A percentile compares a stretch with the other conserved stretches of the same genome.
Evolutionary conservation across 495 filamentous ascomycete species (phyloP).

Genomic region (Daldinia grandis): DNA sequence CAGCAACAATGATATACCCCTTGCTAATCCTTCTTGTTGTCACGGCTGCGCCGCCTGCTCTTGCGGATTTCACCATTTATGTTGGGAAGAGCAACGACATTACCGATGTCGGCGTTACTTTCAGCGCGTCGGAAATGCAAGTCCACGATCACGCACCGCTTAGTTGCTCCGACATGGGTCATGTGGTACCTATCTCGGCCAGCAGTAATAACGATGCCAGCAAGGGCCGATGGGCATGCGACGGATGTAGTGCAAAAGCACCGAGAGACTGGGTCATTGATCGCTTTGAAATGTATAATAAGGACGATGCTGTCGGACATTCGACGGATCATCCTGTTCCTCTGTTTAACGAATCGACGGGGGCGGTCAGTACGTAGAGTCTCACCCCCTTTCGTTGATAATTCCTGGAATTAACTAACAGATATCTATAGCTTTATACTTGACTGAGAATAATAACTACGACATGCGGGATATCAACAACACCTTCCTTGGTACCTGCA

Average conservation of each 20-base stretch:
- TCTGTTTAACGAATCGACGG: slow-evolving; percentile 29
- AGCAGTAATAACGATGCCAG: slow-evolving; percentile 36
- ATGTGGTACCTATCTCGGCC: slow-evolving; percentile 24
- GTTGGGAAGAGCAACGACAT: slow-evolving; percentile 34
- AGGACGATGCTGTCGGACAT: slow-evolving; percentile 25
- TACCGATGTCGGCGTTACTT: slow-evolving; percentile 32
- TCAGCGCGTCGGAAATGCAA: slow-evolving; percentile 27
- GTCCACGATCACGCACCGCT: slow-evolving; percentile 30
- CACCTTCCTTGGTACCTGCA: slow-evolving; percentile 34
- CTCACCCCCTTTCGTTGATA: neutral
- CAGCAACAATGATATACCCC: slow-evolving; percentile 8
- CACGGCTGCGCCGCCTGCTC: neutral
- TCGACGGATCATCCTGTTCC: slow-evolving; percentile 29
- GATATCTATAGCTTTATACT: slow-evolving; percentile 23
- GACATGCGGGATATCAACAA: slow-evolving; percentile 40
- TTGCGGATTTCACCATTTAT: slow-evolving; percentile 29
- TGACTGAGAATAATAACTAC: slow-evolving; percentile 24
- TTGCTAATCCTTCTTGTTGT: neutral
- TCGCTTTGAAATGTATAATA: slow-evolving; percentile 36
- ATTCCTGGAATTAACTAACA: slow-evolving; percentile 4
- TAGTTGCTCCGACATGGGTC: slow-evolving; percentile 30
- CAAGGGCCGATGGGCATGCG: slow-evolving; percentile 38
- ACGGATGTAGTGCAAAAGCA: slow-evolving; percentile 30
- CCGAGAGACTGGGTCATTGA: slow-evolving; percentile 31
- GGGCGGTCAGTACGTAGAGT: slow-evolving; percentile 32